Evolutionary conservation across 2,329 filamentous ascomycete genomes (phyloP).

Genomic region (Zymoseptoria brevis): DNA sequence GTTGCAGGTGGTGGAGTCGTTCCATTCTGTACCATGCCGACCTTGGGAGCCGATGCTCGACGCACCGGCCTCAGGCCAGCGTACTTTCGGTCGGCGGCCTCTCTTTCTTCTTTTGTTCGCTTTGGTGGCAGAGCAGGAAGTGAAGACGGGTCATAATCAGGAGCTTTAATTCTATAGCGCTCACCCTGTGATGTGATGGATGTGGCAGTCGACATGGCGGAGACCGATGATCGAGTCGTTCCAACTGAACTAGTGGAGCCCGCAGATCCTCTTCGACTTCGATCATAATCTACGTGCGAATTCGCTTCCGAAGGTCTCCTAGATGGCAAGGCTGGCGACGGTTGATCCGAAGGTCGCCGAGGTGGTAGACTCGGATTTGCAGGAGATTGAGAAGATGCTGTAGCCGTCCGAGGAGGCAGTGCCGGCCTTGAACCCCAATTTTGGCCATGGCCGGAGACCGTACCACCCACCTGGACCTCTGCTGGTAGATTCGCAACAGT

Average conservation of each 20-base stretch:
- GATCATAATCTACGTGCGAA: conserved; percentile 18
- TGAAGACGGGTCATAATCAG: conserved; percentile 48
- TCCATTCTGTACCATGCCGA: conserved; percentile 16
- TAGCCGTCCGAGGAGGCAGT: conserved; percentile 38
- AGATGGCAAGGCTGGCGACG: conserved; percentile 37
- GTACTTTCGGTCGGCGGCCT: conserved; percentile 24
- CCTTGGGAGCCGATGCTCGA: conserved; percentile 18
- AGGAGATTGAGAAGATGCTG: conserved; percentile 31
- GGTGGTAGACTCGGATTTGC: conserved; percentile 43
- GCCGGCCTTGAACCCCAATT: conserved; percentile 31
- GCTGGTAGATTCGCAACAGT: conserved; percentile 35
- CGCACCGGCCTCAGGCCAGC: conserved; percentile 14
- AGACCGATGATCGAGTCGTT: conserved; percentile 41
- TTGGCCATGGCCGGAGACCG: conserved; percentile 14
- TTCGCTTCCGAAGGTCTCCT: conserved; percentile 35
- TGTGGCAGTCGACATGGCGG: conserved; percentile 38
- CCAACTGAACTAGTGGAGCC: conserved; percentile 48
- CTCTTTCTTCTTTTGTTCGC: conserved; percentile 35
- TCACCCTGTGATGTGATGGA: conserved; percentile 22
- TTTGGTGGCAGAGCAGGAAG: conserved; percentile 50
- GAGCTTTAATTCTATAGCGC: conserved; percentile 31
- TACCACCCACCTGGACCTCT: conserved; percentile 7
- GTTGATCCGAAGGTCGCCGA: conserved; percentile 27
- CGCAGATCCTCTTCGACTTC: conserved; percentile 34
- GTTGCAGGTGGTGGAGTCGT: conserved; percentile 20